Conservation (phyloP, 192 early-diverging fungal genomes). For the Coemansia sp. region DNA sequence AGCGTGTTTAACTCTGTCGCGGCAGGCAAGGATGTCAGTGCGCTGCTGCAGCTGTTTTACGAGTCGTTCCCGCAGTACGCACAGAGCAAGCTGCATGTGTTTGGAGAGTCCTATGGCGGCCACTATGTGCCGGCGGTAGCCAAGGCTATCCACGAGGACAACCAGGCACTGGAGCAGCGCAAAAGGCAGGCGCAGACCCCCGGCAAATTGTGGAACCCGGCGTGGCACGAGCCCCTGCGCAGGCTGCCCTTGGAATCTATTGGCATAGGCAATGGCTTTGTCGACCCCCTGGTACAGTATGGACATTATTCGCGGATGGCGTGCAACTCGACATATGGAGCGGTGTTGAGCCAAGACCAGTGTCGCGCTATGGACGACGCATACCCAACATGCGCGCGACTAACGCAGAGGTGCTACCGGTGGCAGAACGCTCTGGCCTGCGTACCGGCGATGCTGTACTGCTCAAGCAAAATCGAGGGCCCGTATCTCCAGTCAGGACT, state of each 20-base stretch:
- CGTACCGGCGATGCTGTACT: conserved; percentile 66
- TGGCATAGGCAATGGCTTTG: conserved; percentile 85
- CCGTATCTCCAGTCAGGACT: conserved; percentile 77
- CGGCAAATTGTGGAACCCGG: no score
- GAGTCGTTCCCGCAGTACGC: conserved; percentile 72
- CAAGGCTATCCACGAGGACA: conserved; percentile 63
- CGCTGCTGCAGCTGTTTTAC: conserved; percentile 84
- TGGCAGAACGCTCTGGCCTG: conserved; percentile 62
- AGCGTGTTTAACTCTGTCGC: conserved; percentile 60
- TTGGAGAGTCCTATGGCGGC: conserved; percentile 81
- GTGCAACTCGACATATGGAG: conserved; percentile 62
- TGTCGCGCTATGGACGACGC: conserved; percentile 61
- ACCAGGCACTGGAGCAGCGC: conserved; percentile 40
- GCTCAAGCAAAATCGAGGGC: conserved; percentile 65
- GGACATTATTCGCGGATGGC: conserved; percentile 70
- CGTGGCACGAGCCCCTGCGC: not conserved
- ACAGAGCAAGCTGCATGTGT: conserved; percentile 71
- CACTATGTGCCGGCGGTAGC: conserved; percentile 93
- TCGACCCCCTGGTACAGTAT: conserved; percentile 82
- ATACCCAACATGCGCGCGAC: conserved; percentile 49
- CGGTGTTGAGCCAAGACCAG: conserved; percentile 61
- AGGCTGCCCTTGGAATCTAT: conserved; percentile 66
- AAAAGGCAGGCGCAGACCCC: not conserved
- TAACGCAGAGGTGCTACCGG: conserved; percentile 73
- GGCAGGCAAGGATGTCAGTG: conserved; percentile 77